phyloP scores from a whole-genome alignment of 768 basidiomycete genomes.

The Rhodotorula toruloides region DNA sequence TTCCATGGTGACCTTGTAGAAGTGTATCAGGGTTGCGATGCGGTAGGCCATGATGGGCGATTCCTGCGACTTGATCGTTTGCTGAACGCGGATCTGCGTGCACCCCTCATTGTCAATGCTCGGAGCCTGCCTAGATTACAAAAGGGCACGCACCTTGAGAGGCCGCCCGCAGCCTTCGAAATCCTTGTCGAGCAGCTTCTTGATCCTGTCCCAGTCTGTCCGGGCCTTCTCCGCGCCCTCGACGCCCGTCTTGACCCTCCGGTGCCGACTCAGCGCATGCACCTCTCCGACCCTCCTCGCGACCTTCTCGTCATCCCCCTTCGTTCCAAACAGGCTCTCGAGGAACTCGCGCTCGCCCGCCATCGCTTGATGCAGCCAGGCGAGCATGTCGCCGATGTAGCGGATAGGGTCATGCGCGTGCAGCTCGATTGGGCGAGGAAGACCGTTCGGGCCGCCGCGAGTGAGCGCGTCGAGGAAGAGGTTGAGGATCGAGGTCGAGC shows the following conservation, averaged over 20 bases:
- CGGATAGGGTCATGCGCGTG: constrained; percentile 96
- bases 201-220: constrained; percentile 60
- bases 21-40: constrained; percentile 88
- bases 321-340: constrained; percentile 73
- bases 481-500: constrained; percentile 71
- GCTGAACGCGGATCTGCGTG: constrained; percentile 75
- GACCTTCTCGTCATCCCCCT: constrained; percentile 48
- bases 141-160: constrained; percentile 60
- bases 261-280: constrained; percentile 32
- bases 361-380: constrained; percentile 94
- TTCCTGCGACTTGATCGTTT: constrained; percentile 88
- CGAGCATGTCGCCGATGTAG: constrained; percentile 97
- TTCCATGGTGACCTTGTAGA: constrained; percentile 87
- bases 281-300: constrained; percentile 63
- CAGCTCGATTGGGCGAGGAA: constrained; percentile 85
- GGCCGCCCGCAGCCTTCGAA: constrained; percentile 80
- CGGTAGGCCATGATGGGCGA: constrained; percentile 87
- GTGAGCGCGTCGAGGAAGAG: constrained; percentile 78
- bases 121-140: neutral
- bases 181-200: constrained; percentile 71
- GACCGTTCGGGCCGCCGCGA: constrained; percentile 65
- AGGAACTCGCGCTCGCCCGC: constrained; percentile 93
- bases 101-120: constrained; percentile 3
- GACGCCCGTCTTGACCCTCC: constrained; percentile 55
- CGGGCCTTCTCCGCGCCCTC: constrained; percentile 51